These are phyloP conservation scores for Ophiostoma australiae DNA, from an alignment of 2,329 filamentous ascomycete genomes.

Conservation along the genomic window DNA sequence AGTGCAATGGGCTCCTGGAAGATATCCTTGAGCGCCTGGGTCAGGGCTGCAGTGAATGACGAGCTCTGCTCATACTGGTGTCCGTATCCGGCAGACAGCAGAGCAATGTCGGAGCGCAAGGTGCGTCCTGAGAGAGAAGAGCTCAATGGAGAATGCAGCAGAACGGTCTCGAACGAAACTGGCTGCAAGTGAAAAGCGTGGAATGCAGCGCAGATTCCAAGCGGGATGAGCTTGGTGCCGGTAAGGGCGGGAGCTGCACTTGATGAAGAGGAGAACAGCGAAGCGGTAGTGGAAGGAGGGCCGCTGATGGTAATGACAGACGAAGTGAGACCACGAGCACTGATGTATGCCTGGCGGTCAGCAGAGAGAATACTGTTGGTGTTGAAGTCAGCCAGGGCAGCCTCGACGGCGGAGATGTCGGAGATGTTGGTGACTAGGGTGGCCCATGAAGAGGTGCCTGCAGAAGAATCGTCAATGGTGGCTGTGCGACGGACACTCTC, in stretches of 20 bases:
- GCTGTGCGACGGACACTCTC: constrained; percentile 50
- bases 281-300: constrained; percentile 46
- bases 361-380: constrained; percentile 33
- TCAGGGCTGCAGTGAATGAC: constrained; percentile 36
- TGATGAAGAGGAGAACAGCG: constrained; percentile 32
- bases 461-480: constrained; percentile 38
- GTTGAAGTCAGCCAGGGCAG: constrained; percentile 53
- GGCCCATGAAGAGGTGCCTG: constrained; percentile 54
- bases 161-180: constrained; percentile 40
- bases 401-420: constrained; percentile 46
- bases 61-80: constrained; percentile 36
- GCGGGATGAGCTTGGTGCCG: constrained; percentile 45
- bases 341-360: constrained; percentile 50
- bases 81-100: constrained; percentile 41
- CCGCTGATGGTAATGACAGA: constrained; percentile 51
- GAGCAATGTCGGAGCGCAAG: constrained; percentile 49
- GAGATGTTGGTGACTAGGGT: constrained; percentile 55
- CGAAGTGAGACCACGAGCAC: constrained; percentile 41
- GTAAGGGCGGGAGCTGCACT: constrained; percentile 38
- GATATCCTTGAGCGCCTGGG: constrained; percentile 43
- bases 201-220: constrained; percentile 48
- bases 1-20: constrained; percentile 48
- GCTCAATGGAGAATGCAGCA: constrained; percentile 39
- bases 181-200: constrained; percentile 51
- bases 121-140: constrained; percentile 42